Evolutionary conservation across 176 grass and related monocot genomes (phyloP).

Genomic region (Aegilops longissima): DNA sequence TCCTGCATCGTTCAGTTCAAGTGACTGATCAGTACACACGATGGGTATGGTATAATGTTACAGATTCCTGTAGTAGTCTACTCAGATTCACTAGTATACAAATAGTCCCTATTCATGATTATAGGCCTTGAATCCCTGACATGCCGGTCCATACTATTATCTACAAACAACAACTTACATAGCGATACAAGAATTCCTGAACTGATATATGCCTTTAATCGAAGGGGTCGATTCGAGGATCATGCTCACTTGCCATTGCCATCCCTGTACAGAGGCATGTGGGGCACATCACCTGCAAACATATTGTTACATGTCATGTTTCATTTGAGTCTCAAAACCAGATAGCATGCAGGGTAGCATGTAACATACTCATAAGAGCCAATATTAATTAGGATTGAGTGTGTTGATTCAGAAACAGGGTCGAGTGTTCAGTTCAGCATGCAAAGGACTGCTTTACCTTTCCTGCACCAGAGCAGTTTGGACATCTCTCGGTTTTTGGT

Average conservation of each 20-base stretch:
- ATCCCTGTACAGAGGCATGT: constrained; percentile 99
- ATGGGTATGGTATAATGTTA: not conserved
- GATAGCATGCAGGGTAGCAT: not conserved
- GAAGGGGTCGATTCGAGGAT: constrained; percentile 93
- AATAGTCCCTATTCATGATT: constrained; percentile 1
- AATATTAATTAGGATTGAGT: not conserved
- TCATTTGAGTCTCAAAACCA: not conserved
- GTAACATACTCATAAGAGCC: not conserved
- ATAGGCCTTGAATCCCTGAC: constrained; percentile 1
- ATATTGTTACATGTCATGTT: not conserved
- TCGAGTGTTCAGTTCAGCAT: not conserved
- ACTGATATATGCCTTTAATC: constrained; percentile 30
- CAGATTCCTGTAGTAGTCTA: not conserved
- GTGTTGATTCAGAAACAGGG: not conserved
- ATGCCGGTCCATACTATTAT: constrained; percentile 35
- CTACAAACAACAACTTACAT: constrained; percentile 34
- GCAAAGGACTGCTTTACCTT: constrained; percentile 47
- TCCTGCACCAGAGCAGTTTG: constrained; percentile 93
- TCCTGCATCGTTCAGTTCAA: constrained; percentile 25
- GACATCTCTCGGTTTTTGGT: constrained; percentile 82
- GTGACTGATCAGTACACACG: not conserved
- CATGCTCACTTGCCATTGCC: constrained; percentile 99
- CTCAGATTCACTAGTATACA: not conserved
- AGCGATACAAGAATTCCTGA: not conserved
- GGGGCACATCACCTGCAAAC: constrained; percentile 95